Percentiles rank a stretch among this genome's conserved stretches.
Conservation (phyloP, 1,284 basidiomycete genomes). For the Neotropicomus parvogracilis region DNA sequence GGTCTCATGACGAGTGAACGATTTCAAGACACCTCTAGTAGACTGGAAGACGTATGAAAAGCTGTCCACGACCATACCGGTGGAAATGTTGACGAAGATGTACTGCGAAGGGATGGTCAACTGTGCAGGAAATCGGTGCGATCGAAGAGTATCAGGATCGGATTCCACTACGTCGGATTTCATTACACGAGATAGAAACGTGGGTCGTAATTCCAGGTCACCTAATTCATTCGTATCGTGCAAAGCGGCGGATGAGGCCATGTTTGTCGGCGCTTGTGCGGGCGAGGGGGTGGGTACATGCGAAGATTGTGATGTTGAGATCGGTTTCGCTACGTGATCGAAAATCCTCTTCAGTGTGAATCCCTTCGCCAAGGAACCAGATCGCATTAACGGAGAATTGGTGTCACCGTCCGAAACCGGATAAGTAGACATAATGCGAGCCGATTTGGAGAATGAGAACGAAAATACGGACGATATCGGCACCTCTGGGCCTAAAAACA, state of each 20-base stretch:
- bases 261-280: constrained; percentile 2
- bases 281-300: constrained; percentile 12
- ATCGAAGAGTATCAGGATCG: constrained; percentile 28
- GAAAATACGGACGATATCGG: constrained; percentile 54
- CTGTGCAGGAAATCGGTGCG: neutral
- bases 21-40: constrained; percentile 70
- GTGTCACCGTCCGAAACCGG: constrained; percentile 4
- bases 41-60: constrained; percentile 95
- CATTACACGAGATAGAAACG: constrained; percentile 47
- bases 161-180: constrained; percentile 42
- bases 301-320: constrained; percentile 29
- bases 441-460: constrained; percentile 32
- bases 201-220: constrained; percentile 34
- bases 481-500: constrained; percentile 85
- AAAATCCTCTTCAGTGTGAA: constrained; percentile 31
- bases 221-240: neutral
- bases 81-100: constrained; percentile 94
- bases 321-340: constrained; percentile 34
- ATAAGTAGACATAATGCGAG: constrained; percentile 25
- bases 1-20: constrained; percentile 87
- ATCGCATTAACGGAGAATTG: constrained; percentile 10
- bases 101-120: constrained; percentile 49
- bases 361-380: constrained; percentile 30
- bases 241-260: neutral
- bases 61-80: constrained; percentile 94